Conservation (phyloP, 768 basidiomycete species). For the Mycena olivaceomarginata region DNA sequence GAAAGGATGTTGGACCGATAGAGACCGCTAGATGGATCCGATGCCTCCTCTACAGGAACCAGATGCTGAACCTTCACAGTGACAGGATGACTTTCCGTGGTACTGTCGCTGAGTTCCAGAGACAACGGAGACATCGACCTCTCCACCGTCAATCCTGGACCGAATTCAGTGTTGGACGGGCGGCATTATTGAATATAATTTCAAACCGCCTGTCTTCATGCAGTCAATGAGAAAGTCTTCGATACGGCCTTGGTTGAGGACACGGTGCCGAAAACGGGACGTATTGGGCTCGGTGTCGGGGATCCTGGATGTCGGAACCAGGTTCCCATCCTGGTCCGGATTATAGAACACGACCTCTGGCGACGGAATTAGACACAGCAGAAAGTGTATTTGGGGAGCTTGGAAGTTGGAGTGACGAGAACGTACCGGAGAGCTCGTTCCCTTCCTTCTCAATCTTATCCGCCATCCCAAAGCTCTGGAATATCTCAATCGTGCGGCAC, state of each 20-base stretch:
- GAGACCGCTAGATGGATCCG: constrained; percentile 26
- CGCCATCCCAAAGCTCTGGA: constrained; percentile 56
- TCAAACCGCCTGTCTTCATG: constrained; percentile 49
- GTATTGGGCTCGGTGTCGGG: constrained; percentile 43
- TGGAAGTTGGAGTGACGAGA: background rate
- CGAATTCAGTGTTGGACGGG: background rate
- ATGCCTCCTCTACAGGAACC: background rate
- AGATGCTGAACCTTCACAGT: constrained; percentile 42
- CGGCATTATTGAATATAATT: background rate
- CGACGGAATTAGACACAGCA: background rate
- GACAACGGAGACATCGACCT: constrained; percentile 55
- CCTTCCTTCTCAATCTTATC: constrained; percentile 38
- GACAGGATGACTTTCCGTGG: constrained; percentile 39
- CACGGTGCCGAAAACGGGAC: constrained; percentile 50
- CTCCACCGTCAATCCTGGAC: constrained; percentile 54
- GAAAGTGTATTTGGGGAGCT: background rate
- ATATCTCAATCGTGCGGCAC: constrained; percentile 72
- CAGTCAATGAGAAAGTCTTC: constrained; percentile 65
- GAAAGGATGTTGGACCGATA: constrained; percentile 41
- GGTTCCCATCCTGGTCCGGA: constrained; percentile 34
- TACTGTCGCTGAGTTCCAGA: constrained; percentile 51
- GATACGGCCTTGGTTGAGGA: constrained; percentile 64
- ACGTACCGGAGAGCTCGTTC: constrained; percentile 35
- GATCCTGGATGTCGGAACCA: constrained; percentile 38
- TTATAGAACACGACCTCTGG: constrained; percentile 41